Evolutionary conservation across 2,329 filamentous ascomycete genomes (phyloP).

Genomic region (Phoma sp.): DNA sequence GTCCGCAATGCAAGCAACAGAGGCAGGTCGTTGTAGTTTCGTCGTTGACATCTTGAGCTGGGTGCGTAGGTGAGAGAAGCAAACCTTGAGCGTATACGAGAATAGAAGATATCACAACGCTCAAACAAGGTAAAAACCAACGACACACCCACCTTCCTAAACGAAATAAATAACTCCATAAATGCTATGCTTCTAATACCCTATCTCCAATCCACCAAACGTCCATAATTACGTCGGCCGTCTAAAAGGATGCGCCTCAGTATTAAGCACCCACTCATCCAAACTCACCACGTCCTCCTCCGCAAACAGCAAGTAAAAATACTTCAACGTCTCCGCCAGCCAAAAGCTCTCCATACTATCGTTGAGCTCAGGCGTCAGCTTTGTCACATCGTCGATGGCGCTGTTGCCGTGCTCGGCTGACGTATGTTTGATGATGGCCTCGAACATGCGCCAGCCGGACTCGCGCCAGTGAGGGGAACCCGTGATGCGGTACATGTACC

Average conservation of each 20-base stretch:
- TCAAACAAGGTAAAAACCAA: too few relatives aligned
- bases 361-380: conserved; percentile 50
- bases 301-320: conserved; percentile 68
- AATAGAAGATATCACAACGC: too few relatives aligned
- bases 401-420: conserved; percentile 68
- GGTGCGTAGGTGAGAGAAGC: too few relatives aligned
- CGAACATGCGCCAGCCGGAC: conserved; percentile 77
- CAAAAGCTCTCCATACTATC: conserved; percentile 80
- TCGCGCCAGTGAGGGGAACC: conserved; percentile 69
- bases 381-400: conserved; percentile 70
- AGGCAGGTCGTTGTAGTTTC: too few relatives aligned
- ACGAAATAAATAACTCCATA: too few relatives aligned
- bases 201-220: neutral
- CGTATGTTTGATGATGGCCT: conserved; percentile 66
- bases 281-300: conserved; percentile 65
- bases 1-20: too few relatives aligned
- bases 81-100: too few relatives aligned
- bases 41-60: too few relatives aligned
- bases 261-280: conserved; percentile 69
- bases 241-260: conserved; percentile 53
- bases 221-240: conserved; percentile 22
- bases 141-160: too few relatives aligned
- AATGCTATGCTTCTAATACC: neutral
- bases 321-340: conserved; percentile 72
- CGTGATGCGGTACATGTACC: conserved; percentile 76